These are phyloP conservation scores for Trifolium subterraneum DNA, from an alignment of 306 rosid genomes.

Conservation along the genomic window DNA sequence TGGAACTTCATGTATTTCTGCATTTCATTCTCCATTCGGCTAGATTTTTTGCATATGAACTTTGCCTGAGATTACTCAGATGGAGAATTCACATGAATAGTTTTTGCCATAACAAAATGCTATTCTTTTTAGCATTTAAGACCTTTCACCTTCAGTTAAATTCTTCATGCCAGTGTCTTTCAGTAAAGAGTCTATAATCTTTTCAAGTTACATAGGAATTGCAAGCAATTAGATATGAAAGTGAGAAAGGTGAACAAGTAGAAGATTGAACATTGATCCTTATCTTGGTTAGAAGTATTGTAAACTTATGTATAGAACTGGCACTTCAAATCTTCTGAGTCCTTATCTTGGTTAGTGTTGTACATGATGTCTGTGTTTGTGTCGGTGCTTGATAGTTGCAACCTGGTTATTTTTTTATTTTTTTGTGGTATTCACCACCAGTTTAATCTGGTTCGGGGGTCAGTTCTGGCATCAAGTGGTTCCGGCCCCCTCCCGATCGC, in stretches of 20 bases:
- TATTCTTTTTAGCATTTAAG: not conserved
- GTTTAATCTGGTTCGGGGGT: too few relatives aligned
- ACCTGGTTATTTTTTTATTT: too few relatives aligned
- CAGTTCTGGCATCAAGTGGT: too few relatives aligned
- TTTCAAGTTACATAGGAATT: slow-evolving; percentile 14
- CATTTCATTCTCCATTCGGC: too few relatives aligned
- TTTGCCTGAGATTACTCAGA: slow-evolving; percentile 18
- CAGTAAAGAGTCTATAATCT: not conserved
- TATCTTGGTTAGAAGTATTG: slow-evolving; percentile 5
- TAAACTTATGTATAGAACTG: not conserved
- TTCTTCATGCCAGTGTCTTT: slow-evolving; percentile 13
- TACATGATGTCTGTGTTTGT: not conserved
- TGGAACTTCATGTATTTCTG: too few relatives aligned
- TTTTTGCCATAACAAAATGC: too few relatives aligned
- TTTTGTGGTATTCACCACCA: too few relatives aligned
- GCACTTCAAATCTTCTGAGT: not conserved
- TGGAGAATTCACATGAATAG: slow-evolving; percentile 29
- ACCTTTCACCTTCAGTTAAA: slow-evolving; percentile 22
- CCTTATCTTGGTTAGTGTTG: too few relatives aligned
- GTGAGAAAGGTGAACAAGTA: not conserved
- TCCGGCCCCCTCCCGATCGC: too few relatives aligned
- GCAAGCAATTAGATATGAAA: slow-evolving; percentile 11
- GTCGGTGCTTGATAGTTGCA: not conserved
- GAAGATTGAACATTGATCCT: slow-evolving; percentile 12
- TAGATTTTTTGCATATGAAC: slow-evolving; percentile 18